phyloP scores from a whole-genome alignment of 345 rosid species.

The Hirschfeldia incana region DNA sequence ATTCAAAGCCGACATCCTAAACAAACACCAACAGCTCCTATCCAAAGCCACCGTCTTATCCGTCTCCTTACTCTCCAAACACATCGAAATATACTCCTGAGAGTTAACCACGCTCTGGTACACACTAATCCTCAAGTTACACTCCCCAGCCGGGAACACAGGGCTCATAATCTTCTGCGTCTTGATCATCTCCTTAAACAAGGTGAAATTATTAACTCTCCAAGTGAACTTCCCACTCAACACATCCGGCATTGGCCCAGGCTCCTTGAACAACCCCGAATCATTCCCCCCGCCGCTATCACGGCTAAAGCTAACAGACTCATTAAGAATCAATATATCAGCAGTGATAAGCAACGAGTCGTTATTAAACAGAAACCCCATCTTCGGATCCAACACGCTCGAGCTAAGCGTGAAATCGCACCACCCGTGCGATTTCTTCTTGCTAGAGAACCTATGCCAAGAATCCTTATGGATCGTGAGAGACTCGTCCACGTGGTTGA shows the following conservation, averaged over 20 bases:
- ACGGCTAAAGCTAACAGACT: slow-evolving; percentile 78
- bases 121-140: slow-evolving; percentile 89
- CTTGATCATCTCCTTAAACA: slow-evolving; percentile 95
- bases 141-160: slow-evolving; percentile 95
- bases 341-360: slow-evolving; percentile 83
- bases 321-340: slow-evolving; percentile 84
- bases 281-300: slow-evolving; percentile 76
- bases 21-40: slow-evolving; percentile 98
- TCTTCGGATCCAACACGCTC: slow-evolving; percentile 75
- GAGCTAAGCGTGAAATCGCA: slow-evolving; percentile 94
- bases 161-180: slow-evolving; percentile 99
- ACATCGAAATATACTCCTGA: slow-evolving; percentile 87
- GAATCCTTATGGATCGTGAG: slow-evolving; percentile 92
- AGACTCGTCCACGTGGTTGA: slow-evolving; percentile 74
- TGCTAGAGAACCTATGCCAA: slow-evolving; percentile 95
- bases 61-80: slow-evolving; percentile 94
- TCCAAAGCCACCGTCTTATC: slow-evolving; percentile 69
- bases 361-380: slow-evolving; percentile 68
- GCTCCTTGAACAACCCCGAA: slow-evolving; percentile 41
- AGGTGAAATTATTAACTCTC: slow-evolving; percentile 95
- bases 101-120: slow-evolving; percentile 85
- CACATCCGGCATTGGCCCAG: slow-evolving; percentile 74
- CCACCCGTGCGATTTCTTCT: slow-evolving; percentile 99
- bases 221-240: slow-evolving; percentile 94
- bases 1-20: slow-evolving; percentile 92